Conservation (phyloP, 2,329 filamentous ascomycete genomes). For the Coniochaeta sp. region DNA sequence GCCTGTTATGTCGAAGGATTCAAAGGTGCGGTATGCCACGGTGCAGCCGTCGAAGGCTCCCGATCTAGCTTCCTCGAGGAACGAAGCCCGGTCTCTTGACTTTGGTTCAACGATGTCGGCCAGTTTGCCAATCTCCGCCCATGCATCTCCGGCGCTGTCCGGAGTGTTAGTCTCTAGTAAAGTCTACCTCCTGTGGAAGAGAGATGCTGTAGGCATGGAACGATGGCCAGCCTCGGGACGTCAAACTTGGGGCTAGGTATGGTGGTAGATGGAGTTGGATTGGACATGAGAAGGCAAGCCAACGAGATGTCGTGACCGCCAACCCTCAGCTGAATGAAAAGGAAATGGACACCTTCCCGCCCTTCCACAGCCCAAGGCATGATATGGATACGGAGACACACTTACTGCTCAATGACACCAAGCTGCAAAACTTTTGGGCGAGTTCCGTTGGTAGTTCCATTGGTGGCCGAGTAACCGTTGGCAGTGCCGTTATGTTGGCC, state of each 20-base stretch:
- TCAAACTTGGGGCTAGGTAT: too few species aligned
- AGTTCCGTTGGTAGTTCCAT: not conserved
- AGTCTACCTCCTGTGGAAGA: not conserved
- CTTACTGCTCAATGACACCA: constrained; percentile 56
- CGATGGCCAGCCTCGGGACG: too few species aligned
- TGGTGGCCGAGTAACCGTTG: not conserved
- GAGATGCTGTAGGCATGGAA: not conserved
- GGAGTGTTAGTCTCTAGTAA: not conserved
- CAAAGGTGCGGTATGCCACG: constrained; percentile 65
- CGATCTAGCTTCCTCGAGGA: constrained; percentile 59
- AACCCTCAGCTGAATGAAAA: not conserved
- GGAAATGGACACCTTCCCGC: not conserved
- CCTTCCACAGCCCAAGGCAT: not conserved
- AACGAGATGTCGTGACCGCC: too few species aligned
- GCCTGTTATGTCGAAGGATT: constrained; percentile 57
- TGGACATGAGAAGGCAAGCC: not conserved
- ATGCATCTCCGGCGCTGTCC: constrained; percentile 55
- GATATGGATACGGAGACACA: constrained; percentile 9
- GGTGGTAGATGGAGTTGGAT: not conserved
- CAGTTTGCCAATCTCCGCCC: constrained; percentile 51
- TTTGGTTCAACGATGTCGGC: constrained; percentile 59
- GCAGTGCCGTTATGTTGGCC: not conserved
- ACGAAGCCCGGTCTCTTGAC: constrained; percentile 55
- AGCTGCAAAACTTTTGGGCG: constrained; percentile 53
- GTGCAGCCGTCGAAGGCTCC: constrained; percentile 59